Percentiles rank a stretch among this genome's conserved stretches.
Conservation (phyloP, 495 filamentous ascomycete species). For the Annulohypoxylon nitens region DNA sequence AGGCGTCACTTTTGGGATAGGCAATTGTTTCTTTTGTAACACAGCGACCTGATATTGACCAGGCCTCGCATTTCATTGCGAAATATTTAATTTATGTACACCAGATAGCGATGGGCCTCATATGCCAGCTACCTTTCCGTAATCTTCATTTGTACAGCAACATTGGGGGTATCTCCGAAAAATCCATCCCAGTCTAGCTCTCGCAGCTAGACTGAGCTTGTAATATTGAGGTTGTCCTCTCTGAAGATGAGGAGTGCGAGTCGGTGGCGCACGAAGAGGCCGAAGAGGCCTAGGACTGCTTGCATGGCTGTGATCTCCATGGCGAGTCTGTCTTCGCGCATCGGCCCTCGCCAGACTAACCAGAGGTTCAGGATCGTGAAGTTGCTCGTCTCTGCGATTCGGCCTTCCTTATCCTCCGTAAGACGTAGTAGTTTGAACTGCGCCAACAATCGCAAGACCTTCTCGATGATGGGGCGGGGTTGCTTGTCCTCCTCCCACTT, state of each 20-base stretch:
- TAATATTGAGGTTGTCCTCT: conserved; percentile 78
- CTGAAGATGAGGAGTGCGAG: conserved; percentile 87
- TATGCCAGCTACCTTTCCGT: conserved; percentile 25
- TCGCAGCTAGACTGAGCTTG: conserved; percentile 39
- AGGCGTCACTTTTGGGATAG: background rate
- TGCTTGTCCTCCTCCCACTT: conserved; percentile 77
- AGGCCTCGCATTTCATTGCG: conserved; percentile 23
- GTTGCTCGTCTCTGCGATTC: conserved; percentile 86
- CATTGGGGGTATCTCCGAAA: conserved; percentile 40
- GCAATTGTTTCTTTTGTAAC: conserved; percentile 3
- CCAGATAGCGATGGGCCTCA: background rate
- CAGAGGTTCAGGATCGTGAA: conserved; percentile 94
- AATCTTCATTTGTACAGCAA: conserved; percentile 37
- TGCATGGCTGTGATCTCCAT: conserved; percentile 82
- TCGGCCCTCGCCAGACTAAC: conserved; percentile 94
- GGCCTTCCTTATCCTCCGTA: conserved; percentile 71
- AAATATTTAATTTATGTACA: conserved; percentile 15
- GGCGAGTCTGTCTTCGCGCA: conserved; percentile 86
- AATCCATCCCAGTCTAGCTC: conserved; percentile 7
- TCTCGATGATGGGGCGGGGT: conserved; percentile 71
- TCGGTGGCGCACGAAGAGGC: conserved; percentile 85
- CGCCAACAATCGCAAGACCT: conserved; percentile 73
- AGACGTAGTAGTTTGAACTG: conserved; percentile 73
- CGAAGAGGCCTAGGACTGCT: conserved; percentile 76
- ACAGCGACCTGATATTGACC: conserved; percentile 10